Conservation (phyloP, 345 rosid genomes). For the Reutealis trisperma region DNA sequence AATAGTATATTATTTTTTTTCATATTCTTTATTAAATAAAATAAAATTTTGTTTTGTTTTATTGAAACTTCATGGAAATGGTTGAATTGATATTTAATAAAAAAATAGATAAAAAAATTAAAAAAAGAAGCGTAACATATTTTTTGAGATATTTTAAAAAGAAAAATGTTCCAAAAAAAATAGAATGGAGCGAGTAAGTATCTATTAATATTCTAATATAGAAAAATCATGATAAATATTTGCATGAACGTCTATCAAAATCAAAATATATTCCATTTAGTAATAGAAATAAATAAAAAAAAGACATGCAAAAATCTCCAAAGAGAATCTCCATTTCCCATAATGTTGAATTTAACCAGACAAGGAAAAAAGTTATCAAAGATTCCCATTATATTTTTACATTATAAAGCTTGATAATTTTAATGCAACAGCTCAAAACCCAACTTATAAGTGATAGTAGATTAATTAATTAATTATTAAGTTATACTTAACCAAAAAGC, state of each 20-base stretch:
- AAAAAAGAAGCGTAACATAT: too few relatives aligned
- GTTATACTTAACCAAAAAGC: conserved; percentile 24
- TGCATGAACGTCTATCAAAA: conserved; percentile 4
- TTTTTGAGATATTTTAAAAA: too few relatives aligned
- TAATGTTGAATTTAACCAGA: not conserved
- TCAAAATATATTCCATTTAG: conserved; percentile 8
- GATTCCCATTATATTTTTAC: conserved; percentile 26
- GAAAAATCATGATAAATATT: not conserved
- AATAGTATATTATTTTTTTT: too few relatives aligned
- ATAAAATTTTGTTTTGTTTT: too few relatives aligned
- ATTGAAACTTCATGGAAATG: too few relatives aligned
- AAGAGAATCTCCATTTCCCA: conserved; percentile 16
- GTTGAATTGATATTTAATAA: too few relatives aligned
- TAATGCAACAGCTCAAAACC: conserved; percentile 39
- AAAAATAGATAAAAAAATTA: too few relatives aligned
- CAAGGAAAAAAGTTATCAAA: conserved; percentile 16
- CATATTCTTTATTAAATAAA: too few relatives aligned
- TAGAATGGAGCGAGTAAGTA: too few relatives aligned
- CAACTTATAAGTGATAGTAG: conserved; percentile 25
- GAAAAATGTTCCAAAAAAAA: too few relatives aligned
- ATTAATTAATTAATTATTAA: conserved; percentile 6
- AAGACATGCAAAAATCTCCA: conserved; percentile 2
- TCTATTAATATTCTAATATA: not conserved
- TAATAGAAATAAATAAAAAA: not conserved
- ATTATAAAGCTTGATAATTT: conserved; percentile 7